phyloP scores from a whole-genome alignment of 768 basidiomycete genomes.

The Sporobolomyces phaffii region DNA sequence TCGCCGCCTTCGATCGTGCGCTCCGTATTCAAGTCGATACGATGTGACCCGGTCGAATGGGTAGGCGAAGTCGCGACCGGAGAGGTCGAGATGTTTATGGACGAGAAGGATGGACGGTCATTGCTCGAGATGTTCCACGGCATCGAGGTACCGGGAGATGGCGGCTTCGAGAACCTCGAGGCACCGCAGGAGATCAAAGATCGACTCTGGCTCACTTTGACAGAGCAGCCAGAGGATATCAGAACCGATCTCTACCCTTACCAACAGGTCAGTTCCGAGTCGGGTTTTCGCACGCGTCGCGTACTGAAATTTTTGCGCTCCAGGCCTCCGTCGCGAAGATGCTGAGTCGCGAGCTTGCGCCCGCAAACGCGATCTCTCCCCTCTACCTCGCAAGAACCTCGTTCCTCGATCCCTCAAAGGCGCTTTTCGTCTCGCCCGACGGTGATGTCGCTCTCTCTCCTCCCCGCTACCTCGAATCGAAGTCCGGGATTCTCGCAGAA shows the following conservation, averaged over 20 bases:
- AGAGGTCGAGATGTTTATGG: background rate
- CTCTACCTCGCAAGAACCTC: background rate
- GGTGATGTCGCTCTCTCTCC: constrained; percentile 9
- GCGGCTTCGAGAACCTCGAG: constrained; percentile 9
- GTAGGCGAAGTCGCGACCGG: background rate
- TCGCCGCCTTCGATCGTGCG: background rate
- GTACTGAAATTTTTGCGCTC: no score
- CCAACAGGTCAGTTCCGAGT: constrained; percentile 28
- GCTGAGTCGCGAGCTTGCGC: constrained; percentile 38
- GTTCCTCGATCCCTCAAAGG: background rate
- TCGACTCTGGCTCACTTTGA: background rate
- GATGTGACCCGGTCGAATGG: constrained; percentile 9
- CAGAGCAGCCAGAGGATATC: constrained; percentile 14
- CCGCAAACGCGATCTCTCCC: constrained; percentile 11
- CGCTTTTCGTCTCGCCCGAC: constrained; percentile 21
- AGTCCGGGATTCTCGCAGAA: constrained; percentile 43
- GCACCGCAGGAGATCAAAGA: constrained; percentile 1
- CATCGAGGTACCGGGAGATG: constrained; percentile 9
- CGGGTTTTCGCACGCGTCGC: background rate
- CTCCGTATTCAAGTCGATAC: background rate
- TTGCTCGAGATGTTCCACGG: constrained; percentile 37
- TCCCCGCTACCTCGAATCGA: constrained; percentile 11
- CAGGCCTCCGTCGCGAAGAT: constrained; percentile 38
- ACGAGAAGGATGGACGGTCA: constrained; percentile 16
- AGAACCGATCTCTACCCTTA: constrained; percentile 26